Evolutionary conservation across 495 filamentous ascomycete species (phyloP).

Genomic region (Usnea hakonensis): DNA sequence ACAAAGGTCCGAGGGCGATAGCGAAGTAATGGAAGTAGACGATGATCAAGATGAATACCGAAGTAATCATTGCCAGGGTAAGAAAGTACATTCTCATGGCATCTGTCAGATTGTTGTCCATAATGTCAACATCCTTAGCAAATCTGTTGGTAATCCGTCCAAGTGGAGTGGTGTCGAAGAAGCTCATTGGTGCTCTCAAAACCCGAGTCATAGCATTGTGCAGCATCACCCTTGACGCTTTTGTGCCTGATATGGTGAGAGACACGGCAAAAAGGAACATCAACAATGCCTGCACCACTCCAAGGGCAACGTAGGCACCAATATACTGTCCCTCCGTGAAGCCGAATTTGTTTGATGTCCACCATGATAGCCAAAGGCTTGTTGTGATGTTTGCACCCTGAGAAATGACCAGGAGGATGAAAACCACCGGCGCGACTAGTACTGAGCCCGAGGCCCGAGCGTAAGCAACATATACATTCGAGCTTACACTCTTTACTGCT

Average conservation of each 20-base stretch:
- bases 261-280: constrained; percentile 66
- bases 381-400: constrained; percentile 82
- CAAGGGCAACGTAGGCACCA: constrained; percentile 76
- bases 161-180: constrained; percentile 94
- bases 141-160: constrained; percentile 98
- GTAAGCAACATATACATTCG: constrained; percentile 76
- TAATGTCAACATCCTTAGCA: constrained; percentile 86
- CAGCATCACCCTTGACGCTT: constrained; percentile 73
- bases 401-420: constrained; percentile 58
- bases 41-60: constrained; percentile 82
- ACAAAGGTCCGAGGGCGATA: constrained; percentile 76
- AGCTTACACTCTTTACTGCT: constrained; percentile 71
- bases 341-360: constrained; percentile 69
- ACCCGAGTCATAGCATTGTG: constrained; percentile 71
- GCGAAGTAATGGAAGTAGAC: constrained; percentile 91
- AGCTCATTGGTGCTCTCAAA: constrained; percentile 87
- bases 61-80: constrained; percentile 67
- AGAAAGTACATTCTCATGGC: constrained; percentile 90
- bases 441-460: constrained; percentile 69
- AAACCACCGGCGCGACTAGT: constrained; percentile 56
- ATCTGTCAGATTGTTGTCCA: constrained; percentile 90
- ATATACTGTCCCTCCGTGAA: constrained; percentile 68
- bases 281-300: constrained; percentile 60
- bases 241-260: constrained; percentile 72
- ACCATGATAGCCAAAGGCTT: constrained; percentile 87